Evolutionary conservation across 2,329 filamentous ascomycete genomes (phyloP).

Genomic region (Thielaviopsis euricoi): DNA sequence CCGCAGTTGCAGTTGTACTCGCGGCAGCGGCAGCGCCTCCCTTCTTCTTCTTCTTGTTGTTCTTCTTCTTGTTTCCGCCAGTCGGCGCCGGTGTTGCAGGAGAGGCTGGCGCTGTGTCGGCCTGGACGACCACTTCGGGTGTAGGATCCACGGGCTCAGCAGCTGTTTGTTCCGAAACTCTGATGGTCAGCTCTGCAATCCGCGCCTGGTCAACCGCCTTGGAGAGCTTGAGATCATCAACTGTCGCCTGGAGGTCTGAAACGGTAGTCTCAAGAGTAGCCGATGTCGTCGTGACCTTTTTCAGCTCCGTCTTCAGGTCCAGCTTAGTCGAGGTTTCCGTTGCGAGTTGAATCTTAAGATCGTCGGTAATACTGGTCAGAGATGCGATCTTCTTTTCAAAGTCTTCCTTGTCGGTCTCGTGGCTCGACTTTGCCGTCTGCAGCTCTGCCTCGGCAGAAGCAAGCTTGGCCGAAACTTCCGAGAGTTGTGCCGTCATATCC

Average conservation of each 20-base stretch:
- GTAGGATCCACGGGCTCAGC: conserved; percentile 14
- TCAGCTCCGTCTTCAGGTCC: conserved; percentile 26
- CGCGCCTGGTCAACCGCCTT: conserved; percentile 25
- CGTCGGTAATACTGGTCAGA: conserved; percentile 14
- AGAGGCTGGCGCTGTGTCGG: conserved; percentile 16
- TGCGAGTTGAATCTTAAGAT: conserved; percentile 22
- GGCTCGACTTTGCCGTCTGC: conserved; percentile 10
- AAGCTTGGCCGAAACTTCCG: background rate
- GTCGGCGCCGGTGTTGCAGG: conserved; percentile 15
- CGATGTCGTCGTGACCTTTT: conserved; percentile 24
- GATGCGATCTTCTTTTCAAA: conserved; percentile 17
- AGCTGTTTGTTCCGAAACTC: conserved; percentile 15
- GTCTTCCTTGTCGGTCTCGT: conserved; percentile 18
- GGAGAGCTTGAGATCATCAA: conserved; percentile 19
- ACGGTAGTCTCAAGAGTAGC: conserved; percentile 10
- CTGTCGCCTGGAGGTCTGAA: background rate
- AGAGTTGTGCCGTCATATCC: background rate
- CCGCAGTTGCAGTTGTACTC: conserved; percentile 17
- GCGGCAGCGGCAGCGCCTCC: conserved; percentile 33
- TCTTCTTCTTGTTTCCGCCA: conserved; percentile 39
- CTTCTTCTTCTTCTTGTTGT: conserved; percentile 86
- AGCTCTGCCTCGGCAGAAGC: conserved; percentile 13
- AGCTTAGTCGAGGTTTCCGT: conserved; percentile 18
- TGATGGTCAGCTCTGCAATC: conserved; percentile 25
- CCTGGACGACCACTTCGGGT: conserved; percentile 11